phyloP scores from a whole-genome alignment of 106 monocot species.

The Acorus gramineus region DNA sequence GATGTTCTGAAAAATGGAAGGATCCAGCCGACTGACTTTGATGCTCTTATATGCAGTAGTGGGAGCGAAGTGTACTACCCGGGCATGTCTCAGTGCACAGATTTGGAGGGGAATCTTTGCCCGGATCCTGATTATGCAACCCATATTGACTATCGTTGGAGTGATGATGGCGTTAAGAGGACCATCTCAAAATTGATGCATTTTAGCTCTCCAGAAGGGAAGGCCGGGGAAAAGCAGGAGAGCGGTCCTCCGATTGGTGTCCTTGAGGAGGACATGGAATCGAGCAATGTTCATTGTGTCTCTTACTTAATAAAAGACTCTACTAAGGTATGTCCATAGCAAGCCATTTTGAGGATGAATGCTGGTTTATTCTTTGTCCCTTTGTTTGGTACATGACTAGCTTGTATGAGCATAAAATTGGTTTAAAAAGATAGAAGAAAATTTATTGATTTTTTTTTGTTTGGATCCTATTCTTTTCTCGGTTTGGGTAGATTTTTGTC shows the following conservation, averaged over 20 bases:
- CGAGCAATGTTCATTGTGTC: conserved; percentile 5
- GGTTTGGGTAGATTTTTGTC: too few species aligned
- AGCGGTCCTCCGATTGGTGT: background rate
- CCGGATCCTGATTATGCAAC: conserved; percentile 6
- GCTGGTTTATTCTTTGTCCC: too few species aligned
- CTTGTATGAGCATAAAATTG: too few species aligned
- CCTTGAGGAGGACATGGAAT: background rate
- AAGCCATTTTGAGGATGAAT: too few species aligned
- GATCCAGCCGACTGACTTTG: too few species aligned
- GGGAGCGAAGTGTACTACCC: conserved; percentile 8
- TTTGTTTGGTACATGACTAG: too few species aligned
- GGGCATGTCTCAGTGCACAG: background rate
- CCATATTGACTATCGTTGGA: conserved; percentile 11
- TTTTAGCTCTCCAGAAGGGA: background rate
- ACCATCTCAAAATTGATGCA: background rate
- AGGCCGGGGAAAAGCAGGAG: background rate
- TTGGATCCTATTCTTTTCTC: too few species aligned
- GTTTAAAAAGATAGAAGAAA: too few species aligned
- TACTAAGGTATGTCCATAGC: too few species aligned
- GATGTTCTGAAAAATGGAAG: too few species aligned
- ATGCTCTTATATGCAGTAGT: background rate
- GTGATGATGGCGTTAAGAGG: background rate
- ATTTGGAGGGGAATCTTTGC: background rate
- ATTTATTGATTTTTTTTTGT: too few species aligned
- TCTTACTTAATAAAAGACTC: conserved; percentile 1